Evolutionary conservation across 2,329 filamentous ascomycete species (phyloP).

Genomic region (Neofusicoccum kwambonambiense): DNA sequence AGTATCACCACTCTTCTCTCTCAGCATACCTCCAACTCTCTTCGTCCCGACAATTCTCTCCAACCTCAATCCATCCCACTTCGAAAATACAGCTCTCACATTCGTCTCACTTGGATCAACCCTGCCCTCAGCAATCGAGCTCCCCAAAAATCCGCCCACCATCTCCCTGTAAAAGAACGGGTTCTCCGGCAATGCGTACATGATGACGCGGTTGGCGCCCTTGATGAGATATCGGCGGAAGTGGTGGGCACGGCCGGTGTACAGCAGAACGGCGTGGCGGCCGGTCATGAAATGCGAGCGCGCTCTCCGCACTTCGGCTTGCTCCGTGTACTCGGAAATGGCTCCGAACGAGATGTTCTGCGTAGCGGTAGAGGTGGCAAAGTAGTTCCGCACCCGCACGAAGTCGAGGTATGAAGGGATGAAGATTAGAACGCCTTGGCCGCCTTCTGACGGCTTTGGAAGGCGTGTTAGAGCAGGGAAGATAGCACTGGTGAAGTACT

Average conservation of each 20-base stretch:
- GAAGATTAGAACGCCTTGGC: conserved; percentile 75
- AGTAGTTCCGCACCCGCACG: conserved; percentile 87
- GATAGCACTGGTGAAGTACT: conserved; percentile 82
- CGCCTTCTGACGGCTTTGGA: conserved; percentile 56
- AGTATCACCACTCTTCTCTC: conserved; percentile 76
- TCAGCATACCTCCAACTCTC: conserved; percentile 79
- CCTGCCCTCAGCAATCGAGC: conserved; percentile 56
- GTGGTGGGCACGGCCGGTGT: conserved; percentile 95
- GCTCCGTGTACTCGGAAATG: conserved; percentile 83
- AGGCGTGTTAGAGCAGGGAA: conserved; percentile 72
- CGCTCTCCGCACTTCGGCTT: conserved; percentile 76
- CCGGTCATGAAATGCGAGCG: conserved; percentile 84
- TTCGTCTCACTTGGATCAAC: conserved; percentile 51
- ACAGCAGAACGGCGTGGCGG: conserved; percentile 78
- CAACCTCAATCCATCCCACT: conserved; percentile 83
- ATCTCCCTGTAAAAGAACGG: conserved; percentile 77
- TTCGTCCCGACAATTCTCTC: conserved; percentile 83
- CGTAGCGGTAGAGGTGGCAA: conserved; percentile 65
- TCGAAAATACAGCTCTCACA: conserved; percentile 69
- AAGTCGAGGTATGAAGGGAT: conserved; percentile 95
- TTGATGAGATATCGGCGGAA: conserved; percentile 83
- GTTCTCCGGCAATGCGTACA: conserved; percentile 91
- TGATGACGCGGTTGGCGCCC: conserved; percentile 79
- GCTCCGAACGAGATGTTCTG: conserved; percentile 69
- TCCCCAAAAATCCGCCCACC: conserved; percentile 63